Base-by-base conservation (phyloP, 306 rosid genomes). In the Elaeagnus macrophylla region DNA sequence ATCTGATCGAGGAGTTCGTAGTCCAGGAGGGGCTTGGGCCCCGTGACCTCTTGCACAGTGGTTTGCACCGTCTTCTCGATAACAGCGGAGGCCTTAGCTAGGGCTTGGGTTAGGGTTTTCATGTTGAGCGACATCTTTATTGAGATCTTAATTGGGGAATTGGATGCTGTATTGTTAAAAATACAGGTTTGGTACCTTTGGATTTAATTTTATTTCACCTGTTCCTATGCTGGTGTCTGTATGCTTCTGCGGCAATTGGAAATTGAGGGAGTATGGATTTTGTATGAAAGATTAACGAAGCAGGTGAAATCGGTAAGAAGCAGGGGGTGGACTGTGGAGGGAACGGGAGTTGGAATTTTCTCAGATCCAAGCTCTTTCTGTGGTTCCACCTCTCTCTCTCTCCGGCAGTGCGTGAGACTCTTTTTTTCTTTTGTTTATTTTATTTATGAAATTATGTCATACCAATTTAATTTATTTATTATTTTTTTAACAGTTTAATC, bases 1-100 rank as follows among this genome's bases (percentile, higher is more conserved):
- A 91, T 87, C 95, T 87, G 99, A 12, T 84, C 71, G 59, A 91
- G 75, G 14, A 91, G 89, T 8, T 91, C 96, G 71, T 91, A 87
- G 70, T 91, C 99, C 64, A 84, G 96, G 10, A 91, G 93, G 8
- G 99, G 72, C 67, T 57, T 91, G 16, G 99, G 99, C 9, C 99
- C 99, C n/a, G 99, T 82, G 8, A 91, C 99, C 40, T 91, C 99
- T 59, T 91, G 99, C 16, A 91, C 97, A 50, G 97, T 91, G 45
- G 93, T 91, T 57, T 80, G 89, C 0, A 91, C 99, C 14, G 57
- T 84, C 65, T 87, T 91, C 65, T 91, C 99, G 45, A 91, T 91
- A 0, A 87, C 96, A 47, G 99, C 96, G 0, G 96, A 93, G 67
- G 99, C 83, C 74, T 91, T 91, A 49, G 99, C 99, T n/a, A 87